Evolutionary conservation across 805 yeast species (phyloP).

Genomic region (Ogataea neopini): DNA sequence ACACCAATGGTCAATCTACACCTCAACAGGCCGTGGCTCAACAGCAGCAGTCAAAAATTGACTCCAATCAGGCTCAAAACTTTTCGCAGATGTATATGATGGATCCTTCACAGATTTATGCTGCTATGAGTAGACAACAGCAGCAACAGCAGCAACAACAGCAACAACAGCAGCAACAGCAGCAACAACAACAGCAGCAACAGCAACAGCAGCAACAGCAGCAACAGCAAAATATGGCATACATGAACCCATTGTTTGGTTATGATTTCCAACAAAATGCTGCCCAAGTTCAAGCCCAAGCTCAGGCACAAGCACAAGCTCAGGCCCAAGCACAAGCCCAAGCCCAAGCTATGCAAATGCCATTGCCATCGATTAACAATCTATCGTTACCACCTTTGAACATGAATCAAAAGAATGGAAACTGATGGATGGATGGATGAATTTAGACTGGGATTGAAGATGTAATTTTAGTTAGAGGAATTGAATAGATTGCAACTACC

Average conservation of each 20-base stretch:
- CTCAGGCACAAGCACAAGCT: slow-evolving; percentile 21
- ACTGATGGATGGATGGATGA: slow-evolving; percentile 6
- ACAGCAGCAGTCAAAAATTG: slow-evolving; percentile 19
- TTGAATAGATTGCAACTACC: slow-evolving; percentile 1
- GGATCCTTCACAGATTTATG: slow-evolving; percentile 26
- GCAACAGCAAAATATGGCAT: slow-evolving; percentile 19
- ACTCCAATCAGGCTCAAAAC: slow-evolving; percentile 21
- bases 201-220: slow-evolving; percentile 21
- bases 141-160: slow-evolving; percentile 19
- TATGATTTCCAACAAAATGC: slow-evolving; percentile 24
- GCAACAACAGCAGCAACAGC: slow-evolving; percentile 25
- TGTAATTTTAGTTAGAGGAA: slow-evolving; percentile 5
- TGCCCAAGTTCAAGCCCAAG: slow-evolving; percentile 21
- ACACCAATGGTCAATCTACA: slow-evolving; percentile 20
- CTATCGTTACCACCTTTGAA: slow-evolving; percentile 35
- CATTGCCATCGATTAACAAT: slow-evolving; percentile 33
- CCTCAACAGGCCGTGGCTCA: slow-evolving; percentile 17
- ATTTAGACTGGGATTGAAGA: neutral
- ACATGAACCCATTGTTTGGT: slow-evolving; percentile 23
- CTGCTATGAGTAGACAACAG: slow-evolving; percentile 27
- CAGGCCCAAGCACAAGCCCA: slow-evolving; percentile 20
- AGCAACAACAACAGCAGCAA: slow-evolving; percentile 17
- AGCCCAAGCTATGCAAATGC: slow-evolving; percentile 23
- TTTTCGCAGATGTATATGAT: slow-evolving; percentile 24
- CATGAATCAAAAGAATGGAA: slow-evolving; percentile 29